Evolutionary conservation across 2,329 filamentous ascomycete genomes (phyloP).

Genomic region (Epichloe gansuensis): DNA sequence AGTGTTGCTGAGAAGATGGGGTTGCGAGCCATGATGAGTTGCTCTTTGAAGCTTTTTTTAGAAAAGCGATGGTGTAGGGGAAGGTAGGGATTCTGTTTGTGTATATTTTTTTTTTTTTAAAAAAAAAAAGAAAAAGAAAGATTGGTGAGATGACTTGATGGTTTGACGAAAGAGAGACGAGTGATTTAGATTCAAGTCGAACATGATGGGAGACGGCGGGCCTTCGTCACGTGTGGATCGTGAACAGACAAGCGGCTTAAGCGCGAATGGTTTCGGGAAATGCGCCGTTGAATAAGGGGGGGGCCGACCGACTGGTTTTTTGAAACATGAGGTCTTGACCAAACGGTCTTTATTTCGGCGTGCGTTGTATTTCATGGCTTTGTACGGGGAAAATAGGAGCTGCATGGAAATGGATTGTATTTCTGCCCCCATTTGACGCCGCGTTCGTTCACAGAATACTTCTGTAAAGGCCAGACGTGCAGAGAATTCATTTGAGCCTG

Average conservation of each 20-base stretch:
- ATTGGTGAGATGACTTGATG: not conserved
- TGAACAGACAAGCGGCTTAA: not conserved
- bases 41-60: not conserved
- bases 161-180: not conserved
- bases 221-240: not conserved
- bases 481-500: not conserved
- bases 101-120: too few species aligned
- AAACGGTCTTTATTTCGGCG: not conserved
- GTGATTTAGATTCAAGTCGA: too few species aligned
- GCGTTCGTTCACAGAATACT: too few species aligned
- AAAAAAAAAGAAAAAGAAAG: fast-evolving
- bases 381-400: not conserved
- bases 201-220: not conserved
- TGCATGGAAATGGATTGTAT: not conserved
- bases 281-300: not conserved
- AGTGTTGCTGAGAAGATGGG: conserved; percentile 47
- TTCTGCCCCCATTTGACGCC: too few species aligned
- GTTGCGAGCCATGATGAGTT: conserved; percentile 18
- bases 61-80: too few species aligned
- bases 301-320: not conserved
- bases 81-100: too few species aligned
- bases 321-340: not conserved
- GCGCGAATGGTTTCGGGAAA: not conserved
- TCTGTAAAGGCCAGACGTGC: not conserved
- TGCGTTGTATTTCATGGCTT: not conserved